These are phyloP conservation scores for Colletotrichum spaethianum DNA, from an alignment of 2,329 filamentous ascomycete species.

Conservation along the genomic window DNA sequence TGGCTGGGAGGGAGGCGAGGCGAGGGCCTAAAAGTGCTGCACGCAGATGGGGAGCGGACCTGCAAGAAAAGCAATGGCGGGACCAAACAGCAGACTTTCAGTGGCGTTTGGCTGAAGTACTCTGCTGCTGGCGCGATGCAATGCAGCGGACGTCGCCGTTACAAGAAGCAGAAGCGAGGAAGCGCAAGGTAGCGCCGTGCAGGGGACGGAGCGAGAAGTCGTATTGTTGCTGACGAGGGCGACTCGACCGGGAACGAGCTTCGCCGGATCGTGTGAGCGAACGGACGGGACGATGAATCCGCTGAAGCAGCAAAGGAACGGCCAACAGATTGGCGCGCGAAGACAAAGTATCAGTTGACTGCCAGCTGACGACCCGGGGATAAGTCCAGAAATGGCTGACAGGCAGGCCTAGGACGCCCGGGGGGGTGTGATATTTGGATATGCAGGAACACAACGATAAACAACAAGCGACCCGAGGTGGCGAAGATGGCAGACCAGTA, in stretches of 20 bases:
- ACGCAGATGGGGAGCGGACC: background rate
- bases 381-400: background rate
- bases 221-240: background rate
- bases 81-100: conserved; percentile 18
- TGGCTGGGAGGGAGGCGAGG: background rate
- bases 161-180: conserved; percentile 10
- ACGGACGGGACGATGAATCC: background rate
- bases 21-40: background rate
- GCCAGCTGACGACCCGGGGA: background rate
- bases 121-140: conserved; percentile 14
- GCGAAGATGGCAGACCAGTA: background rate
- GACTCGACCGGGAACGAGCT: conserved; percentile 8
- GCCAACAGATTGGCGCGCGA: background rate
- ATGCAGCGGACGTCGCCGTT: conserved; percentile 23
- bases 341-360: conserved; percentile 23
- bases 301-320: background rate
- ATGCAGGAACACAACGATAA: conserved; percentile 3
- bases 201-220: background rate
- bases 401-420: background rate
- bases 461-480: background rate
- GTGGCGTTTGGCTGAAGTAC: conserved; percentile 19
- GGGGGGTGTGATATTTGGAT: background rate
- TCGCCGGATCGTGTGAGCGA: background rate
- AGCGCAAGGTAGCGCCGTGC: conserved; percentile 1
- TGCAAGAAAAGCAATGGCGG: conserved; percentile 14